These are phyloP conservation scores for Eleusine coracana DNA, from an alignment of 176 grass and related monocot genomes.

Conservation along the genomic window DNA sequence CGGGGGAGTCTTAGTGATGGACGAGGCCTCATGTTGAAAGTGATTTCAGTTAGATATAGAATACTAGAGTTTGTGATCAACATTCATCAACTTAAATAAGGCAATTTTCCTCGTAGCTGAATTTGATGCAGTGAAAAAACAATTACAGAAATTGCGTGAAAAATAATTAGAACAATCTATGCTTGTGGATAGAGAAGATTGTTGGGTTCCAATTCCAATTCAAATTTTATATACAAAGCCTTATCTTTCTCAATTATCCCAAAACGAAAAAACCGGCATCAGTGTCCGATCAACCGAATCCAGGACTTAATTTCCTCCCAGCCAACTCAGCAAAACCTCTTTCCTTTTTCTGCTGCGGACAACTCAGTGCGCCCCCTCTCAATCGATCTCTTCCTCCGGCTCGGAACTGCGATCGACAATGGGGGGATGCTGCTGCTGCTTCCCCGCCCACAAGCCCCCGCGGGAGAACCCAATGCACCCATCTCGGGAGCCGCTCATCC, in stretches of 20 bases:
- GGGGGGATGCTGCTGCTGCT: constrained; percentile 47
- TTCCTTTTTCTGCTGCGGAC: background rate
- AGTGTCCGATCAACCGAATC: background rate
- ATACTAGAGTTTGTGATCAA: no score
- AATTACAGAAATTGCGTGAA: no score
- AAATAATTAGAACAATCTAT: no score
- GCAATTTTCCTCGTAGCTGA: no score
- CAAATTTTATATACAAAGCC: background rate
- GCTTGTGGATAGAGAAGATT: no score
- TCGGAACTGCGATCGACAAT: constrained; percentile 31
- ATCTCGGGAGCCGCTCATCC: background rate
- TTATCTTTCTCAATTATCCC: background rate
- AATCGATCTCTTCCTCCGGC: background rate
- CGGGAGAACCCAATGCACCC: constrained; percentile 47
- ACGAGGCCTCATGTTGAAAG: no score
- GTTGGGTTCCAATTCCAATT: background rate
- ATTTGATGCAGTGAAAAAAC: no score
- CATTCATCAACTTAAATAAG: no score
- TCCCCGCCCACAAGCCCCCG: constrained; percentile 18
- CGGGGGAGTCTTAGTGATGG: no score
- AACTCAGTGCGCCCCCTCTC: background rate
- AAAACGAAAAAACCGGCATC: background rate
- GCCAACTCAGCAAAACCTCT: background rate
- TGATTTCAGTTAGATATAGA: no score
- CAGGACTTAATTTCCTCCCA: background rate